Percentiles rank a stretch among this genome's conserved stretches.
Evolutionary conservation across 768 basidiomycete genomes (phyloP).

Genomic region (Suillus cothurnatus): DNA sequence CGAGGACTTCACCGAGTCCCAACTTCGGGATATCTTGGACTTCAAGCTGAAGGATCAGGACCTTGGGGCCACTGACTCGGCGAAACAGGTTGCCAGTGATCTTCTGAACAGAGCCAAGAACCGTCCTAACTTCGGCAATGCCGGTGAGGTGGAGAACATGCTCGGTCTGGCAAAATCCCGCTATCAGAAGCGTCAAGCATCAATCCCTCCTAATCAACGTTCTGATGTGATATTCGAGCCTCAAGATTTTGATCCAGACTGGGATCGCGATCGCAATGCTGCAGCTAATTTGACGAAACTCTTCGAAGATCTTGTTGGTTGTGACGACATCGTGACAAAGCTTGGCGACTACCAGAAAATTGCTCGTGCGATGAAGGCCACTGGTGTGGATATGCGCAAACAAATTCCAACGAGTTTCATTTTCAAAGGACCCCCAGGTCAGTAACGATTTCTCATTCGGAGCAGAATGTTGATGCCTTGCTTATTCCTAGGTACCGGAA

Average conservation of each 20-base stretch:
- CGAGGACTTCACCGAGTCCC: slow-evolving; percentile 58
- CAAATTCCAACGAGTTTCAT: slow-evolving; percentile 64
- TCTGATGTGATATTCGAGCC: slow-evolving; percentile 39
- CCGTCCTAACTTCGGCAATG: slow-evolving; percentile 68
- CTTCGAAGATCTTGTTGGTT: slow-evolving; percentile 66
- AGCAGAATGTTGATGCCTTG: not conserved
- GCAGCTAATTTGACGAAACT: slow-evolving; percentile 52
- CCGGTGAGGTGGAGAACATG: slow-evolving; percentile 64
- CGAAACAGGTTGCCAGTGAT: slow-evolving; percentile 59
- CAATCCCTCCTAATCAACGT: slow-evolving; percentile 22
- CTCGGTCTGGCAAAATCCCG: slow-evolving; percentile 51
- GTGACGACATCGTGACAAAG: slow-evolving; percentile 52
- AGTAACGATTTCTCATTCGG: slow-evolving; percentile 11
- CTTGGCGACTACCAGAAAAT: slow-evolving; percentile 56
- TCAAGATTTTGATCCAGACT: slow-evolving; percentile 65
- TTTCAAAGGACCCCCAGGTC: slow-evolving; percentile 75
- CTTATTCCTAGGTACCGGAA: slow-evolving; percentile 54
- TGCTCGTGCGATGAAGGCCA: slow-evolving; percentile 42
- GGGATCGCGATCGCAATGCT: slow-evolving; percentile 50
- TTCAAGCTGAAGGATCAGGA: slow-evolving; percentile 60
- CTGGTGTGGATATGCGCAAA: slow-evolving; percentile 46
- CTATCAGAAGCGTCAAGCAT: slow-evolving; percentile 43
- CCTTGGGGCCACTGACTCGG: slow-evolving; percentile 54
- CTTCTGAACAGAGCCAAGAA: slow-evolving; percentile 36
- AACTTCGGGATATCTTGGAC: slow-evolving; percentile 54